Conservation (phyloP, 2,329 filamentous ascomycete species). For the Pseudogymnoascus sp. region DNA sequence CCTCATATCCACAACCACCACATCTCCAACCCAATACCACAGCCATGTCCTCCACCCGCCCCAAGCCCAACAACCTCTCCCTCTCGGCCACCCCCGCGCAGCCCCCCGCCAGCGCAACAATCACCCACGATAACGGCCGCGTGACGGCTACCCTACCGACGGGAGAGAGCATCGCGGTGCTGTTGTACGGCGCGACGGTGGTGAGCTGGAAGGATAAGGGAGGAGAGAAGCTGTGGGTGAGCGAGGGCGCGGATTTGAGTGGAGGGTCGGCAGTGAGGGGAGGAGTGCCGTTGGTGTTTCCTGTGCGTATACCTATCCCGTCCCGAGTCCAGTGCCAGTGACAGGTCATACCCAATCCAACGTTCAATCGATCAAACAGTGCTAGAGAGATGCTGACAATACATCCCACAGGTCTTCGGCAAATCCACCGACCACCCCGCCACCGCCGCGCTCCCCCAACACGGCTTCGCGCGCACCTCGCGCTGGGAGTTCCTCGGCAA, state of each 20-base stretch:
- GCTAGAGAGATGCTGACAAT: neutral
- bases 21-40: neutral
- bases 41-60: neutral
- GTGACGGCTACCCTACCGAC: constrained; percentile 77
- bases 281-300: constrained; percentile 88
- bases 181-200: constrained; percentile 89
- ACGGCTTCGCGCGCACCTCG: constrained; percentile 87
- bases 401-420: constrained; percentile 65
- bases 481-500: constrained; percentile 94
- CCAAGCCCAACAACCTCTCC: constrained; percentile 26
- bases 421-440: constrained; percentile 67
- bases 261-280: constrained; percentile 85
- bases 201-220: constrained; percentile 85
- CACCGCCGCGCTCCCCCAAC: constrained; percentile 77
- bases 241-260: constrained; percentile 71
- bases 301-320: constrained; percentile 48
- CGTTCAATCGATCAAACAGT: neutral
- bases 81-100: constrained; percentile 67
- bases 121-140: constrained; percentile 62
- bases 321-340: neutral
- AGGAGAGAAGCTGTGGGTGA: constrained; percentile 80
- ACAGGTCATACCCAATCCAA: neutral
- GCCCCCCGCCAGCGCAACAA: constrained; percentile 67
- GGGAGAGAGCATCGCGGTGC: constrained; percentile 76
- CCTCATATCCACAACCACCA: neutral